Base-by-base conservation (phyloP, 78 protist genomes). In the Dictyostelium purpureum region DNA sequence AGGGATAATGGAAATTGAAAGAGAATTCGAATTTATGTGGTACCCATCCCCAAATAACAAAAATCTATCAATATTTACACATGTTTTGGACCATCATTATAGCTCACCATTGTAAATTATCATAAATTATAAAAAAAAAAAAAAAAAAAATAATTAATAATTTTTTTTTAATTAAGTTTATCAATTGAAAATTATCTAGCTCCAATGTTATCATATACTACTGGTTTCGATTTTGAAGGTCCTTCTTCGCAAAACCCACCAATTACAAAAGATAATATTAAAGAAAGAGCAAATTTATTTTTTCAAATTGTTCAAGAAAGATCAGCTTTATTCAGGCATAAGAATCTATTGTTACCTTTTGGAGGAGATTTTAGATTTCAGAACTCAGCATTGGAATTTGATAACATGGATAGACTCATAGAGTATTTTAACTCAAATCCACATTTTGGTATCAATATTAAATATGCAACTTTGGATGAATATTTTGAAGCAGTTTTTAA, bases 371-470 rank as follows among this genome's bases (percentile, higher is more conserved):
- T 89, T 51, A 37, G 79, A 31, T 89, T 77, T 31, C 82, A 77
- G 45, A 21, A 88, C 33, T 10, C 94, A n/a, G 19, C 33, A n/a
- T 0, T 89, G 4, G 77, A 63, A 71, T 75, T 89, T 71, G 73
- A 77, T 14, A 89, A 89, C 61, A 89, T 89, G 94, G 94, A 89
- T 59, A 37, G 35, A n/a, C 38, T 89, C 54, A 89, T 89, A 0
- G 56, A 76, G 1, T 77, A 66, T 73, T 66, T 89, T 35, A 89
- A 89, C 47, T 40, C 77, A 38, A 81, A 66, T 28, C 1, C 2
- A 26, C 11, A 18, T 33, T 82, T n/a, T 43, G 67, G 67, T 43
- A 54, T 82, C 12, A 51, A 49, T 52, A 82, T 82, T 10, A 12
- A 38, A 28, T 82, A 82, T 57, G 31, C 90, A 14, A 67, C 79